Evolutionary conservation across 805 yeast genomes (phyloP).

Genomic region (Wickerhamomyces bovis): DNA sequence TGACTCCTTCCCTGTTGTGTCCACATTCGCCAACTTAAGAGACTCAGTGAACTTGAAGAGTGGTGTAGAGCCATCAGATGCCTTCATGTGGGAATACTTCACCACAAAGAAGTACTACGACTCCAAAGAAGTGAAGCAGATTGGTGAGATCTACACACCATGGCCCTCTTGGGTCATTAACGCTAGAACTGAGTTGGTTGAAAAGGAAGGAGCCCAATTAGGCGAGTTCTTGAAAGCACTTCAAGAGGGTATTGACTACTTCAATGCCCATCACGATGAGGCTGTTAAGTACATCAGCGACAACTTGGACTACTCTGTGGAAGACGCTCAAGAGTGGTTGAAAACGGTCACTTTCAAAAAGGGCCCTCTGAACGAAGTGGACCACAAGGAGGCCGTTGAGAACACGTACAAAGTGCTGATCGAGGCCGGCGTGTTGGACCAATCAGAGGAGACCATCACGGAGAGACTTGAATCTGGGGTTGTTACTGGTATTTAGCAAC

Average conservation of each 20-base stretch:
- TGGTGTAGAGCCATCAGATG: slow-evolving; percentile 51
- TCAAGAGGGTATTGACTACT: slow-evolving; percentile 63
- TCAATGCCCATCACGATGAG: slow-evolving; percentile 53
- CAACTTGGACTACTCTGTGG: slow-evolving; percentile 68
- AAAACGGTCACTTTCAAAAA: slow-evolving; percentile 61
- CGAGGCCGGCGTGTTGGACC: slow-evolving; percentile 53
- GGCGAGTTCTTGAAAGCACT: slow-evolving; percentile 45
- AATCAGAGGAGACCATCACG: slow-evolving; percentile 29
- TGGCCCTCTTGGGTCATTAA: slow-evolving; percentile 95
- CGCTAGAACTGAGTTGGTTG: slow-evolving; percentile 37
- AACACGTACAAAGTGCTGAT: slow-evolving; percentile 54
- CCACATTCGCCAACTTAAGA: slow-evolving; percentile 70
- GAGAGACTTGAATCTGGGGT: slow-evolving; percentile 13
- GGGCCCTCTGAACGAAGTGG: slow-evolving; percentile 36
- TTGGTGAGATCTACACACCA: slow-evolving; percentile 89
- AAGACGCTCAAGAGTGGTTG: slow-evolving; percentile 79
- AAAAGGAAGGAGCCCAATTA: slow-evolving; percentile 25
- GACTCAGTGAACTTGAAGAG: slow-evolving; percentile 64
- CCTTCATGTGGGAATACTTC: slow-evolving; percentile 95
- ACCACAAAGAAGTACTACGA: slow-evolving; percentile 85
- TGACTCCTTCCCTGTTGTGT: slow-evolving; percentile 47
- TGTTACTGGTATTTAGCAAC: neutral
- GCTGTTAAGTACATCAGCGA: slow-evolving; percentile 58
- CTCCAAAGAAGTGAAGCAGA: slow-evolving; percentile 66
- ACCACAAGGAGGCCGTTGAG: slow-evolving; percentile 44